Percentiles rank a stretch among this genome's conserved stretches.
These are phyloP conservation scores for Coniochaeta hoffmannii DNA, from an alignment of 2,329 filamentous ascomycete genomes.

Conservation along the genomic window DNA sequence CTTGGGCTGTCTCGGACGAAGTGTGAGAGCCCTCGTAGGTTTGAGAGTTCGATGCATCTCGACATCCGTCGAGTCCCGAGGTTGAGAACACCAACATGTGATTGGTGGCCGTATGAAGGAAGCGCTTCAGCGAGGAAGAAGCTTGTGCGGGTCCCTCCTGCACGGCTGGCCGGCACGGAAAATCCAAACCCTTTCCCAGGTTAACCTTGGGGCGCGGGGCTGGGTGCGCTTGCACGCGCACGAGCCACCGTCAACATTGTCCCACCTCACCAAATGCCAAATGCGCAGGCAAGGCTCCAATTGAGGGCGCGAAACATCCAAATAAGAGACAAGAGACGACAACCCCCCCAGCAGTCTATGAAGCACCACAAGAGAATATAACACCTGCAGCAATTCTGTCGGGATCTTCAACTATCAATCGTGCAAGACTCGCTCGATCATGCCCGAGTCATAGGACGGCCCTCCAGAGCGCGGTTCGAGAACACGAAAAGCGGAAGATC, in stretches of 20 bases:
- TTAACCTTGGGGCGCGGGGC: conserved; percentile 2
- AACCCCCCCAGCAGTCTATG: not conserved
- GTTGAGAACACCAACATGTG: not conserved
- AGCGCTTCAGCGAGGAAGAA: not conserved
- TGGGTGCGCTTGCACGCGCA: not conserved
- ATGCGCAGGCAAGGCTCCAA: not conserved
- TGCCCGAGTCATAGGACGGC: conserved; percentile 2
- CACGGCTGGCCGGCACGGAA: not conserved
- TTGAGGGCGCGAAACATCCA: not conserved
- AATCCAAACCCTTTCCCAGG: no score
- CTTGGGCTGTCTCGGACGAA: not conserved
- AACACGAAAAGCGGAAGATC: not conserved
- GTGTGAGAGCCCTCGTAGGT: not conserved
- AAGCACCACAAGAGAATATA: not conserved
- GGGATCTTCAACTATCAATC: not conserved
- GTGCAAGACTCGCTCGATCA: not conserved
- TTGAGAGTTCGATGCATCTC: not conserved
- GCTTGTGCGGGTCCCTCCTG: not conserved
- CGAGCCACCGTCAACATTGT: not conserved
- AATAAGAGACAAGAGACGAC: not conserved
- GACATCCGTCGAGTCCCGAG: not conserved
- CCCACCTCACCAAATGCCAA: conserved; percentile 3
- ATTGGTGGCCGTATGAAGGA: not conserved
- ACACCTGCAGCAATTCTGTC: not conserved
- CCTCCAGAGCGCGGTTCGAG: not conserved